phyloP scores from a whole-genome alignment of 306 rosid genomes.

The Trifolium subterraneum region DNA sequence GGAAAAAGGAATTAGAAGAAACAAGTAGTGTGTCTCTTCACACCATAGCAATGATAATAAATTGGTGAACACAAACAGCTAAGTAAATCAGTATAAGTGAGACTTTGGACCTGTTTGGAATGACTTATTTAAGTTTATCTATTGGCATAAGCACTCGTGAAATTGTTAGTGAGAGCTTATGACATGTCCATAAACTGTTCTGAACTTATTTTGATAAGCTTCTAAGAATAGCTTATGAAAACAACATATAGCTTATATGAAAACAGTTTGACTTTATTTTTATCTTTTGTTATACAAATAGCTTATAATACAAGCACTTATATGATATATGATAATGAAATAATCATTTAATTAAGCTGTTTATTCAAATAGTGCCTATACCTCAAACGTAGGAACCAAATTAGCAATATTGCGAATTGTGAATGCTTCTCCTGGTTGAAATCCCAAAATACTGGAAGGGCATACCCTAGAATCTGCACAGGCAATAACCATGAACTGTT shows the following conservation, averaged over 20 bases:
- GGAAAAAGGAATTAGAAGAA: constrained; percentile 27
- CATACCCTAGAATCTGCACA: constrained; percentile 99
- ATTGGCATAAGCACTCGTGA: background rate
- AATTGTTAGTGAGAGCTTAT: background rate
- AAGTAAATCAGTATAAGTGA: constrained; percentile 33
- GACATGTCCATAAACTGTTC: background rate
- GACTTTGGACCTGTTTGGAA: background rate
- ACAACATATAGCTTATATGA: background rate
- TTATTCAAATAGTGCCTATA: constrained; percentile 27
- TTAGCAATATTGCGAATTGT: constrained; percentile 87
- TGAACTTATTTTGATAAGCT: background rate
- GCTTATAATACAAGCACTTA: background rate
- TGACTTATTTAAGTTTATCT: background rate
- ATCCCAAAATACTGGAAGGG: constrained; percentile 84
- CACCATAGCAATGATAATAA: constrained; percentile 9
- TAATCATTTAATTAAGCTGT: background rate
- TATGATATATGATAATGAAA: background rate
- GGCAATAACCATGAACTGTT: constrained; percentile 95
- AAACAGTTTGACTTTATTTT: background rate
- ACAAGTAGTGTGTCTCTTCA: constrained; percentile 18
- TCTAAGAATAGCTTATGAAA: background rate
- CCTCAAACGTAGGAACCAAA: constrained; percentile 90
- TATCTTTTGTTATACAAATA: background rate
- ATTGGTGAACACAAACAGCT: background rate
- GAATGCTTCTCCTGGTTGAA: constrained; percentile 97